Conservation (phyloP, 148 eudicot genomes). For the Persicaria tinctoria region DNA sequence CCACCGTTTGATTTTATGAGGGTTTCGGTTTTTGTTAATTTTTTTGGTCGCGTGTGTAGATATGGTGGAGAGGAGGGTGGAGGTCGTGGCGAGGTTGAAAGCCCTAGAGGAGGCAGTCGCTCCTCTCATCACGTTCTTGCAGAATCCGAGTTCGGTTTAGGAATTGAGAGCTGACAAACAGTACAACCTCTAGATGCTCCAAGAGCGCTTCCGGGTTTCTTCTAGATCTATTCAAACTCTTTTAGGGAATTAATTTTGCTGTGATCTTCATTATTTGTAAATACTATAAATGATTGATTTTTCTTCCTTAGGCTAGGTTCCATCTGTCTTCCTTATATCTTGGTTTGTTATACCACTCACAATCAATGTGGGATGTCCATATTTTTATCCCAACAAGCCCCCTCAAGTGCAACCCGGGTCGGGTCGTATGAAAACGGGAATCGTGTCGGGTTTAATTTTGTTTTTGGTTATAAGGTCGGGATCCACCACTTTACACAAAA, state of each 20-base stretch:
- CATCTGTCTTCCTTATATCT: no score
- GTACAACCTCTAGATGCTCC: slow-evolving; percentile 89
- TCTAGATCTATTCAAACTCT: not conserved
- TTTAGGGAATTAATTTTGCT: not conserved
- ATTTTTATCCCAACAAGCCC: no score
- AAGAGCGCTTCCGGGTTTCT: slow-evolving; percentile 65
- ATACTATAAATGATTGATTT: no score
- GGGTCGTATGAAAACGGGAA: no score
- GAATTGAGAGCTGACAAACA: slow-evolving; percentile 85
- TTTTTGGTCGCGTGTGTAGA: slow-evolving; percentile 29
- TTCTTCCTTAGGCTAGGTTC: no score
- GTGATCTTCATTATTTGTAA: not conserved
- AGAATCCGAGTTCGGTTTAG: slow-evolving; percentile 73
- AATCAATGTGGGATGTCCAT: no score
- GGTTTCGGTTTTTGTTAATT: slow-evolving; percentile 1
- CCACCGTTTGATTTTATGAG: not conserved
- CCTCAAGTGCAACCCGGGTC: no score
- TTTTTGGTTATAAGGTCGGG: no score
- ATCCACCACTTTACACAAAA: no score
- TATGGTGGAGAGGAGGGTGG: slow-evolving; percentile 90
- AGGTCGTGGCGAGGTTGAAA: slow-evolving; percentile 86
- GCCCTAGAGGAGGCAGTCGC: slow-evolving; percentile 78
- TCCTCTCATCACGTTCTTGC: slow-evolving; percentile 71
- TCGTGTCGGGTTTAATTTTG: no score
- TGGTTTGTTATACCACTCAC: no score